A percentile compares a stretch with the other conserved stretches of the same genome.
Evolutionary conservation across 371 early-diverging fungal species (phyloP).

Genomic region (Mycotypha africana): DNA sequence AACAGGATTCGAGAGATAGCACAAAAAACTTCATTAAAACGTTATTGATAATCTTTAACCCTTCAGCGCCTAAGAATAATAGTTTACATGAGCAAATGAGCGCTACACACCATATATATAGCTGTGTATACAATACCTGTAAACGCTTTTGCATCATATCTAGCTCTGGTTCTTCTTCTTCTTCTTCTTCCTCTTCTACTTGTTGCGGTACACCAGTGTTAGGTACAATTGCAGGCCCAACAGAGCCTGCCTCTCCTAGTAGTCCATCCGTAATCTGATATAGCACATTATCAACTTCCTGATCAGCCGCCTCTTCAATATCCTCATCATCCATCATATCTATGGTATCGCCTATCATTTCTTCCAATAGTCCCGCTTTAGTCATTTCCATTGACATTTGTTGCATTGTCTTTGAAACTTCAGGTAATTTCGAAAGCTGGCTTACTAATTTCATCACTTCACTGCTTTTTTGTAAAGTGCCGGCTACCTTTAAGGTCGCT

Average conservation of each 20-base stretch:
- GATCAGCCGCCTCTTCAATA: constrained; percentile 92
- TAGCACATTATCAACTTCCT: constrained; percentile 87
- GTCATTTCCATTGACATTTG: constrained; percentile 95
- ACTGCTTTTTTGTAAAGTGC: constrained; percentile 80
- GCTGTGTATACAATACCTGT: too few relatives aligned
- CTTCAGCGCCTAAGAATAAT: too few relatives aligned
- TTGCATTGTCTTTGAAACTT: constrained; percentile 77
- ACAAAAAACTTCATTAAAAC: too few relatives aligned
- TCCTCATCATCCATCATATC: constrained; percentile 86
- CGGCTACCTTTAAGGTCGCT: constrained; percentile 86
- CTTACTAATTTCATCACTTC: constrained; percentile 91
- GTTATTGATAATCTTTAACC: too few relatives aligned
- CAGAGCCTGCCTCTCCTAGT: constrained; percentile 65
- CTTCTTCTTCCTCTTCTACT: constrained; percentile 52
- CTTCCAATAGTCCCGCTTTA: constrained; percentile 93
- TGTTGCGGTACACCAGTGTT: constrained; percentile 31
- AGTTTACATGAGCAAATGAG: too few relatives aligned
- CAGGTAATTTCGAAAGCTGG: constrained; percentile 76
- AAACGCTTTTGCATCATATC: constrained; percentile 85
- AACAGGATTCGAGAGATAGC: too few relatives aligned
- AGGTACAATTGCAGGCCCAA: constrained; percentile 49
- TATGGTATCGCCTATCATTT: constrained; percentile 91
- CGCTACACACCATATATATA: too few relatives aligned
- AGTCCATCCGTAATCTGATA: constrained; percentile 86
- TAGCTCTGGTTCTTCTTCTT: constrained; percentile 70